These are phyloP conservation scores for Novakomyces olei DNA, from an alignment of 805 yeast species.

Conservation along the genomic window DNA sequence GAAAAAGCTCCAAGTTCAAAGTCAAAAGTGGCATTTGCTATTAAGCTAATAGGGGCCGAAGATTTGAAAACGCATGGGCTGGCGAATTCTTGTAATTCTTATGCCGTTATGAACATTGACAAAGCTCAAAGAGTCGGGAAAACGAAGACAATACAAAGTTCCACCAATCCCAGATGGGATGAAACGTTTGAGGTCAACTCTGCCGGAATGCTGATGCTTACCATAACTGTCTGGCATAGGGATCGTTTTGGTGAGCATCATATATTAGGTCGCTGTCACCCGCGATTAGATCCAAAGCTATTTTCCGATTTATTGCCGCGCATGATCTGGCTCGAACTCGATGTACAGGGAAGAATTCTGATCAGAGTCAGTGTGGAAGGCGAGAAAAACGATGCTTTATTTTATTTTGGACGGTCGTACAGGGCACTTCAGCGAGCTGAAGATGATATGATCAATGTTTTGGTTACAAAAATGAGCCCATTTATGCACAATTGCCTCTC, in stretches of 20 bases:
- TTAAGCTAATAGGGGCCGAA: conserved; percentile 42
- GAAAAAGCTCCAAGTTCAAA: conserved; percentile 3
- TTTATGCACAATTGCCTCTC: conserved; percentile 34
- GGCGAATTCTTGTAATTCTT: conserved; percentile 29
- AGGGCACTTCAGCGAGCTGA: conserved; percentile 40
- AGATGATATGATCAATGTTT: conserved; percentile 41
- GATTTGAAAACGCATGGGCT: conserved; percentile 28
- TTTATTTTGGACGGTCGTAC: conserved; percentile 55
- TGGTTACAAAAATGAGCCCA: conserved; percentile 42
- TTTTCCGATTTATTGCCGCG: conserved; percentile 46
- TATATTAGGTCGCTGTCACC: conserved; percentile 39
- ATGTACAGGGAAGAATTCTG: conserved; percentile 43
- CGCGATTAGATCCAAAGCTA: conserved; percentile 38
- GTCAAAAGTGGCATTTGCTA: conserved; percentile 23
- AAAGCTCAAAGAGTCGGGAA: conserved; percentile 34
- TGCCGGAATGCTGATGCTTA: conserved; percentile 24
- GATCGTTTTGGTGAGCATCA: conserved; percentile 31
- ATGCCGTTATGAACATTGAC: conserved; percentile 41
- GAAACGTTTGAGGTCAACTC: conserved; percentile 52
- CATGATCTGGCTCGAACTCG: conserved; percentile 35
- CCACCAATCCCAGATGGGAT: conserved; percentile 61
- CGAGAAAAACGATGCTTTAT: conserved; percentile 60
- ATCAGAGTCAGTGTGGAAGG: conserved; percentile 55
- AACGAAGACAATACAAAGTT: conserved; percentile 41
- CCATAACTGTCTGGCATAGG: conserved; percentile 53